phyloP scores from a whole-genome alignment of 768 basidiomycete genomes.

The Naganishia kalamii region DNA sequence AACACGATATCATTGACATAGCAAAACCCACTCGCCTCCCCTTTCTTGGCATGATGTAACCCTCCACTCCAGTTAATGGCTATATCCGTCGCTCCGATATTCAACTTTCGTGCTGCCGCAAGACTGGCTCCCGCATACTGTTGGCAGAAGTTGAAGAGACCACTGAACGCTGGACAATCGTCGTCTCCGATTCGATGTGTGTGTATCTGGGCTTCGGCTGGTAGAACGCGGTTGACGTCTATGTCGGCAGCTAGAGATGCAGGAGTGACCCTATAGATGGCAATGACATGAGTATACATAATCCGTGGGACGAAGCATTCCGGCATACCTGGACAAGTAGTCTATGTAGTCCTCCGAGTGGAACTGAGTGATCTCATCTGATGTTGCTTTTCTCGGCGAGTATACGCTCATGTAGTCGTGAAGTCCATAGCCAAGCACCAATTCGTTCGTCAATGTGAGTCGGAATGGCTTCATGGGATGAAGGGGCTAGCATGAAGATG shows the following conservation, averaged over 20 bases:
- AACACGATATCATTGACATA: constrained; percentile 97
- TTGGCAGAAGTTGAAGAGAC: constrained; percentile 87
- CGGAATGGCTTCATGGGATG: constrained; percentile 99
- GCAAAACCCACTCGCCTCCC: constrained; percentile 96
- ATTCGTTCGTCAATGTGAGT: constrained; percentile 87
- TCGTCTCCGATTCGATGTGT: constrained; percentile 49
- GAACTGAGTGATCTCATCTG: constrained; percentile 80
- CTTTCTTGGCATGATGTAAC: constrained; percentile 94
- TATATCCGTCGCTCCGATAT: constrained; percentile 79
- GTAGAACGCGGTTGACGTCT: constrained; percentile 5
- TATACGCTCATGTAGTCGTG: constrained; percentile 95
- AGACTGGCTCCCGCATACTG: constrained; percentile 91
- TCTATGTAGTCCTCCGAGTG: constrained; percentile 95
- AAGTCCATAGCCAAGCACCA: constrained; percentile 91
- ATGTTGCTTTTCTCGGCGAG: constrained; percentile 78
- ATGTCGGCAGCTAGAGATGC: constrained; percentile 17
- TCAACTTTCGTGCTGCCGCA: constrained; percentile 81
- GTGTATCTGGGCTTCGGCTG: constrained; percentile 16
- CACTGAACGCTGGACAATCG: constrained; percentile 92
- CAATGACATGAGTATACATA: background rate
- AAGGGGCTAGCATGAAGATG: constrained; percentile 61
- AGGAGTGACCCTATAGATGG: constrained; percentile 8
- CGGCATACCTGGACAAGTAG: constrained; percentile 74
- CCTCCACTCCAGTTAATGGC: constrained; percentile 99
- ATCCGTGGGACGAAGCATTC: background rate